Evolutionary conservation across 2,329 filamentous ascomycete species (phyloP).

Genomic region (Nemania bipapillata): DNA sequence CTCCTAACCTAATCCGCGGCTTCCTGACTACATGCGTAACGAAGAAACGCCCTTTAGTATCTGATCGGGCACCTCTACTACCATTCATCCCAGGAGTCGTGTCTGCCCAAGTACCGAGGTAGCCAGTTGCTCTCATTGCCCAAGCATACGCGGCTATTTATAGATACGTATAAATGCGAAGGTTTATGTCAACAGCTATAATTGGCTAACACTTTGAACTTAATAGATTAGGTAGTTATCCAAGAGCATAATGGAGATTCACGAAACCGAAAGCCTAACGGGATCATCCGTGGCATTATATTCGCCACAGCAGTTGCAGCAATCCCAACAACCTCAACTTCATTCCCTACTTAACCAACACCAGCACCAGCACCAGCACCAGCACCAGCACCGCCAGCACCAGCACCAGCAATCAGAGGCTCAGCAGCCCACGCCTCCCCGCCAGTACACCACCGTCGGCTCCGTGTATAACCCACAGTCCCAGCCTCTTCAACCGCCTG

Average conservation of each 20-base stretch:
- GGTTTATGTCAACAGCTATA: background rate
- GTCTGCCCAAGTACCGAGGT: too few relatives aligned
- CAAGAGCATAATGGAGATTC: slow-evolving; percentile 25
- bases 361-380: background rate
- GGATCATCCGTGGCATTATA: background rate
- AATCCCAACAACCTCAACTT: background rate
- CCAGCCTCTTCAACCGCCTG: slow-evolving; percentile 62
- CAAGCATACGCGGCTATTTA: background rate
- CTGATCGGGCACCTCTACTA: background rate
- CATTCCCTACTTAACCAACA: background rate
- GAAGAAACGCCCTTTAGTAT: background rate
- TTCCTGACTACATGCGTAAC: background rate
- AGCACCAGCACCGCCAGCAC: too few relatives aligned
- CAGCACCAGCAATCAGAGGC: slow-evolving; percentile 2
- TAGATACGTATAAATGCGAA: too few relatives aligned
- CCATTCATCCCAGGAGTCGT: background rate
- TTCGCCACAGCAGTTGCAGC: background rate
- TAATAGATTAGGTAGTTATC: background rate
- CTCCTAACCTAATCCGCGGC: background rate
- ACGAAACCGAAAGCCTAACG: slow-evolving; percentile 4
- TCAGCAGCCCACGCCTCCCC: slow-evolving; percentile 43
- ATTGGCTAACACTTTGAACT: background rate
- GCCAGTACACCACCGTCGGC: slow-evolving; percentile 66
- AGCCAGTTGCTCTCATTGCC: background rate
- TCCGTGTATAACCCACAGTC: slow-evolving; percentile 64